These are phyloP conservation scores for Suillus brevipes DNA, from an alignment of 768 basidiomycete species.

Conservation along the genomic window DNA sequence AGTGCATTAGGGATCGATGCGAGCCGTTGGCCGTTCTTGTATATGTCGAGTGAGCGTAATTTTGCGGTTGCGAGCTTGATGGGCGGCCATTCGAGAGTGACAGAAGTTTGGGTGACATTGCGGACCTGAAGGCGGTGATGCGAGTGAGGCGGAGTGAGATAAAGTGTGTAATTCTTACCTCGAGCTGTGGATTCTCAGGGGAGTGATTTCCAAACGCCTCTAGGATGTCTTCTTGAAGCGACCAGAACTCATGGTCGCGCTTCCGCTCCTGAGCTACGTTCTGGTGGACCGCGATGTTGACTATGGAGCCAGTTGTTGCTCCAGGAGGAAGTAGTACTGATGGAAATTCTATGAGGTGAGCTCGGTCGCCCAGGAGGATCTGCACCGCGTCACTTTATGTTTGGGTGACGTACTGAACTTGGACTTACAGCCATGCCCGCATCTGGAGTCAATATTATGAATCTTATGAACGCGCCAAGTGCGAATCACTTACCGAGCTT, in stretches of 20 bases:
- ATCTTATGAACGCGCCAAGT: constrained; percentile 12
- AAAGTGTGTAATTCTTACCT: constrained; percentile 43
- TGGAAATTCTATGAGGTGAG: constrained; percentile 97
- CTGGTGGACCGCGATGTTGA: constrained; percentile 93
- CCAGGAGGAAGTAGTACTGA: constrained; percentile 93
- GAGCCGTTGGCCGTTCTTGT: constrained; percentile 86
- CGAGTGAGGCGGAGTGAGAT: constrained; percentile 2
- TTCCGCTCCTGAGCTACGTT: constrained; percentile 83
- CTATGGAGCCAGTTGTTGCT: constrained; percentile 90
- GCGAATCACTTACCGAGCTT: constrained; percentile 73
- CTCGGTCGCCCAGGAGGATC: constrained; percentile 92
- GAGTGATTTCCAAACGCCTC: constrained; percentile 65
- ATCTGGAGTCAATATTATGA: constrained; percentile 47
- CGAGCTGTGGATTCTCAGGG: constrained; percentile 73
- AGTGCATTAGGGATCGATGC: constrained; percentile 81
- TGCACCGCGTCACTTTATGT: constrained; percentile 26
- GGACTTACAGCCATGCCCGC: constrained; percentile 86
- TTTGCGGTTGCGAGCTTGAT: constrained; percentile 84
- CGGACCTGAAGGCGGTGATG: constrained; percentile 56
- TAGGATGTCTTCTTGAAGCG: constrained; percentile 79
- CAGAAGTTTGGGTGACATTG: constrained; percentile 95
- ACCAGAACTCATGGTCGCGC: constrained; percentile 81
- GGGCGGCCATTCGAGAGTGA: constrained; percentile 93
- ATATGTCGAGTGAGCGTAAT: constrained; percentile 87
- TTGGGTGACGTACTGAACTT: constrained; percentile 5